Evolutionary conservation across 2,329 filamentous ascomycete species (phyloP), one percentile per base, ranked within the genome.

Genomic region (Xylaria multiplex): DNA sequence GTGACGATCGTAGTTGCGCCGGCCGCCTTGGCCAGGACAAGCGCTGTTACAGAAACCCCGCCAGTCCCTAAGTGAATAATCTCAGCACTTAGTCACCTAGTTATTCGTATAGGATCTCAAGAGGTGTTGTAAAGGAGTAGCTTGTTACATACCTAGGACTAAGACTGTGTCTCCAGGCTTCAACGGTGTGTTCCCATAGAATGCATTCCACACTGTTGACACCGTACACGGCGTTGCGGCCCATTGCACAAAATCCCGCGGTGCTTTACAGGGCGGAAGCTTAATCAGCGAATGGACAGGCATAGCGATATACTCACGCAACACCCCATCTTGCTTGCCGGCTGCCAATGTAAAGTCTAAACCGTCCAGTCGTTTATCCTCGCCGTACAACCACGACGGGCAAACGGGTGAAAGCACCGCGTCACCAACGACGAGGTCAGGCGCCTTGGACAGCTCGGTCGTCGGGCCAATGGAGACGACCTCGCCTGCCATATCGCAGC

Each of bases 1-100:
- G 85, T 87, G 63, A 86, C 80, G 68, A 87, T 83, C 9, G 82
- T 67, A 42, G 72, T 78, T 0, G 79, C 80, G 11, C 78, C 82
- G 1, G 77, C 76, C 7, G 83, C 84, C 69, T 82, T 83, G 14
- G 81, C 84, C 59, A 84, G 76, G 58, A 81, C 78, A 64, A 83
- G 73, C 8, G 79, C 82, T 0, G 79, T 78, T 53, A 83, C 71
- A 0, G 81, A 78, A 8, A 84, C 81, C 1, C 82, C 83, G 2
- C 82, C 82, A 3, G 83, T 85, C 1, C 83, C 83, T 79, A 62
- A 32, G 27, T 8, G 32, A 27, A 27, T 24, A 35, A 8, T 46
- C 6, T 35, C 35, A 45, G 50, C 16, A 40, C 5, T 40, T 45
- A 35, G 37, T 55, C 43, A 48, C 22, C 14, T 3, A 3, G 11